phyloP scores from a whole-genome alignment of 148 eudicot genomes.

The Polygonum aviculare region DNA sequence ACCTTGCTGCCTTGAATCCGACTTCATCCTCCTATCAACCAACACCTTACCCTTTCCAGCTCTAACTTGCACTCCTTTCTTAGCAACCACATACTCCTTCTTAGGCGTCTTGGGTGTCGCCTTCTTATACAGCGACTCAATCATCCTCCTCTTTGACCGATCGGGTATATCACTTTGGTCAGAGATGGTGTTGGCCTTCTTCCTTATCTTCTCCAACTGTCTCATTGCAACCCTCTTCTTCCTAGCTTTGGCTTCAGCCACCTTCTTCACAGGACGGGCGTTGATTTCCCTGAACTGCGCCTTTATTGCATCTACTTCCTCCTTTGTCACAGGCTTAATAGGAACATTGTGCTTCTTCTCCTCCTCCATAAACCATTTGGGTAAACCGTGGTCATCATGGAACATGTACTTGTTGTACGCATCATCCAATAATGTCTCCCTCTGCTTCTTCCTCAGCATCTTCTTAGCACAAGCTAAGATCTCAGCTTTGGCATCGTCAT shows the following conservation, averaged over 20 bases:
- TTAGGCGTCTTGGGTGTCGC: constrained; percentile 56
- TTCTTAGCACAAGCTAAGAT: constrained; percentile 73
- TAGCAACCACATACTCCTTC: constrained; percentile 84
- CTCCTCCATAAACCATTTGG: constrained; percentile 76
- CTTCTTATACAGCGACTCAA: constrained; percentile 72
- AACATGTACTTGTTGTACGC: constrained; percentile 83
- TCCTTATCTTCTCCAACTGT: constrained; percentile 67
- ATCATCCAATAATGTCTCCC: constrained; percentile 66
- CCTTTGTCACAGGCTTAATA: constrained; percentile 64
- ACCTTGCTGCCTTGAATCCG: constrained; percentile 49
- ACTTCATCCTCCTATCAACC: constrained; percentile 83
- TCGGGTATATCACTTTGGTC: constrained; percentile 82
- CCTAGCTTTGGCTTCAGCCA: constrained; percentile 83
- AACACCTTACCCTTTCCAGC: constrained; percentile 78
- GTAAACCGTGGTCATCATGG: constrained; percentile 53
- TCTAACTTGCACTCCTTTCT: constrained; percentile 83
- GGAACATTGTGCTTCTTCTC: constrained; percentile 50
- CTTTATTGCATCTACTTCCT: constrained; percentile 63
- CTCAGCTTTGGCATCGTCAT: constrained; percentile 61
- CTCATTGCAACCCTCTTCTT: constrained; percentile 68
- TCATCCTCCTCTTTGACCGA: constrained; percentile 79
- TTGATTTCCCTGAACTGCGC: constrained; percentile 73
- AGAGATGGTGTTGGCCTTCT: constrained; percentile 79
- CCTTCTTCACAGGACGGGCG: constrained; percentile 89
- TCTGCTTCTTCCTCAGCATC: constrained; percentile 63